Evolutionary conservation across 257 asterid genomes (phyloP).

Genomic region (Fraxinus excelsior): DNA sequence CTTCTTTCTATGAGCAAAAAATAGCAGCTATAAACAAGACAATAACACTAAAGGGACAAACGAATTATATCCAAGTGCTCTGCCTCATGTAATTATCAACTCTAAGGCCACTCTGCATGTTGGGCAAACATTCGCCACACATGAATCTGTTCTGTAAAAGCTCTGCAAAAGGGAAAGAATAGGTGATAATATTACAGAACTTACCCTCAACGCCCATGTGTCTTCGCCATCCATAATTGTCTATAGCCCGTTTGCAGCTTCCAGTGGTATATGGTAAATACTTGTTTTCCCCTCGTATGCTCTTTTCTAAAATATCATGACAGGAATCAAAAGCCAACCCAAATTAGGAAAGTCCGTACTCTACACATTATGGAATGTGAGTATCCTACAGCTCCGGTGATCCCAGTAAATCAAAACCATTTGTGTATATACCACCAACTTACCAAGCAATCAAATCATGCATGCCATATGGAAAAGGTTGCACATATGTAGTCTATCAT

Average conservation of each 20-base stretch:
- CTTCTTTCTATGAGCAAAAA: neutral
- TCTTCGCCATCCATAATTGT: neutral
- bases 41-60: neutral
- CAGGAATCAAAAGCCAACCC: neutral
- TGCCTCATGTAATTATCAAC: neutral
- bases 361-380: neutral
- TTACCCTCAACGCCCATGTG: neutral
- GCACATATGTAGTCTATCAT: neutral
- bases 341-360: neutral
- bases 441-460: neutral
- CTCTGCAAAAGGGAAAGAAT: too few relatives aligned
- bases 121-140: neutral
- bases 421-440: neutral
- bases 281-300: neutral
- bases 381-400: neutral
- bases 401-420: constrained; percentile 3
- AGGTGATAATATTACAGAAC: neutral
- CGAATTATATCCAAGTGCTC: neutral
- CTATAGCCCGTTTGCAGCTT: neutral
- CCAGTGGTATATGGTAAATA: neutral
- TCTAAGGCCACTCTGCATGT: neutral
- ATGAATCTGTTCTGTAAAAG: too few relatives aligned
- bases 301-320: neutral
- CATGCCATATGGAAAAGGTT: neutral
- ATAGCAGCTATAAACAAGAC: neutral